Conservation (phyloP, 192 early-diverging fungal species). For the Podila horticola region DNA sequence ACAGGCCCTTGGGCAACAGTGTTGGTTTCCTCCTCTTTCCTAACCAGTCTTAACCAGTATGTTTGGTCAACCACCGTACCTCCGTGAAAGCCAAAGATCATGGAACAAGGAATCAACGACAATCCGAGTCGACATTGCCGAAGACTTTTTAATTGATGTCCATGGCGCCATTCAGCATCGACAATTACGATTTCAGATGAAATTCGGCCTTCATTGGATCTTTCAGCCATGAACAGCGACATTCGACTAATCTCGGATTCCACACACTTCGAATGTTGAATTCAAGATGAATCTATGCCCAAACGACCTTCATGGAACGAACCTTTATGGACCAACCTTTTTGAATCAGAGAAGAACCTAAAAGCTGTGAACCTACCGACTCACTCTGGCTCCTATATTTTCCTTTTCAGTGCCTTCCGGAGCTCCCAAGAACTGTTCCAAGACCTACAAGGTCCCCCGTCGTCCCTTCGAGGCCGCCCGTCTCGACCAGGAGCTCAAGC, state of each 20-base stretch:
- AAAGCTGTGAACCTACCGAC: background rate
- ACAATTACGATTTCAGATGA: no score
- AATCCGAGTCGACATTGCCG: no score
- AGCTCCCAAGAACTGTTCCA: constrained; percentile 68
- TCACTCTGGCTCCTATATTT: constrained; percentile 3
- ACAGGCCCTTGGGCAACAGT: background rate
- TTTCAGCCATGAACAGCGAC: no score
- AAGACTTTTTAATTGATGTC: no score
- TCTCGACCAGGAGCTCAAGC: constrained; percentile 94
- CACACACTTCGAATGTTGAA: no score
- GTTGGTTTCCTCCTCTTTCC: constrained; percentile 3
- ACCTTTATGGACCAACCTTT: no score
- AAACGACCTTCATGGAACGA: no score
- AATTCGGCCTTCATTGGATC: no score
- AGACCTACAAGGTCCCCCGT: constrained; percentile 96
- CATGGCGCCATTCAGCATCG: no score
- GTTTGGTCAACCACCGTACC: background rate
- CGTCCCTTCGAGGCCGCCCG: constrained; percentile 97
- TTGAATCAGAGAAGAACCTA: background rate
- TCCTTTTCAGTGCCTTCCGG: constrained; percentile 54
- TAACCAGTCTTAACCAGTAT: constrained; percentile 7
- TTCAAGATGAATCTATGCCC: no score
- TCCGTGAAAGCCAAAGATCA: background rate
- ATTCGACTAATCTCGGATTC: no score
- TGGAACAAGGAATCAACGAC: background rate